phyloP scores from a whole-genome alignment of 2,329 filamentous ascomycete genomes.

The Cercospora zeina region DNA sequence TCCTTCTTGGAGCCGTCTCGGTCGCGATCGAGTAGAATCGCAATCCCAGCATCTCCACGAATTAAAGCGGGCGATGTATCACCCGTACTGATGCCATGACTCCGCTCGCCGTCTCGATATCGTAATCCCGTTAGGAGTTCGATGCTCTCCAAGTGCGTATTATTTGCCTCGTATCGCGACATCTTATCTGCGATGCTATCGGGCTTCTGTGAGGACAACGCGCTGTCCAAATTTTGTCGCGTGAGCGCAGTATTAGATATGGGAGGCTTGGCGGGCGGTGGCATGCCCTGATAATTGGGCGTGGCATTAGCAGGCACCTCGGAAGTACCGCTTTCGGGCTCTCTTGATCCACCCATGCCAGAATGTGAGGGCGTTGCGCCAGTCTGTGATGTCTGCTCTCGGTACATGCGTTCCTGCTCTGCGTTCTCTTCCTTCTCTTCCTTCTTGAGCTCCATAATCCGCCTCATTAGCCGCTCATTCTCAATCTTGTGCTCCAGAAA shows the following conservation, averaged over 20 bases:
- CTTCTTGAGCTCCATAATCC: conserved; percentile 78
- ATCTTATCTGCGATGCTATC: conserved; percentile 84
- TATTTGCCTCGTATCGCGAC: conserved; percentile 71
- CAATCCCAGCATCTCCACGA: conserved; percentile 81
- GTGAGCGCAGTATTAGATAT: conserved; percentile 70
- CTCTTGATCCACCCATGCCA: conserved; percentile 25
- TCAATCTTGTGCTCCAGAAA: conserved; percentile 97
- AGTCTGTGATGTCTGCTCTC: conserved; percentile 35
- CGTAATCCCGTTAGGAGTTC: conserved; percentile 88
- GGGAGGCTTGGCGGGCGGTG: conserved; percentile 64
- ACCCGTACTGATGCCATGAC: conserved; percentile 82
- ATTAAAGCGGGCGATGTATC: conserved; percentile 78
- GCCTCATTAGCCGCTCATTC: conserved; percentile 80
- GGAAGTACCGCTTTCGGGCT: conserved; percentile 25
- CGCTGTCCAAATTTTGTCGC: conserved; percentile 75
- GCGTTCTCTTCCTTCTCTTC: conserved; percentile 82
- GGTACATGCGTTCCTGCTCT: conserved; percentile 60
- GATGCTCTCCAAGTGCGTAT: conserved; percentile 79
- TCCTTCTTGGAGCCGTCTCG: conserved; percentile 81
- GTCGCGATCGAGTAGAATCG: conserved; percentile 78
- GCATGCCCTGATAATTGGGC: conserved; percentile 57
- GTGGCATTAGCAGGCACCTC: conserved; percentile 27
- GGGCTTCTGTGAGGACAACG: conserved; percentile 62
- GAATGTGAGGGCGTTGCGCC: conserved; percentile 34
- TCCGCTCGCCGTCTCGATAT: conserved; percentile 86